phyloP scores from a whole-genome alignment of 164 flowering plant genomes.

The Saururus chinensis region DNA sequence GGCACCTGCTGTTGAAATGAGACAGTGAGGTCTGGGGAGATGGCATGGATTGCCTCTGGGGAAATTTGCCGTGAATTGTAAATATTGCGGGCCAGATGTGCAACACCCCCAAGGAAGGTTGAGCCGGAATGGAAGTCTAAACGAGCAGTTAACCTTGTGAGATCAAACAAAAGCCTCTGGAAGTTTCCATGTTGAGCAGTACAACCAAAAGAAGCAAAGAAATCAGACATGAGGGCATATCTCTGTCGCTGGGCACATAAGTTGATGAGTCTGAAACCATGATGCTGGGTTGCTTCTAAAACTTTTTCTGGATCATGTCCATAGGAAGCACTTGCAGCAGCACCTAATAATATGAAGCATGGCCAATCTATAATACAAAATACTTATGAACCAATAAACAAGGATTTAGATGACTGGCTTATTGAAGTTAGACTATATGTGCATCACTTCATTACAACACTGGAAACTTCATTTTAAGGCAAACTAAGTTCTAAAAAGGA shows the following conservation, averaged over 20 bases:
- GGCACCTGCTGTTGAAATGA: slow-evolving; percentile 93
- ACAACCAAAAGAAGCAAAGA: slow-evolving; percentile 57
- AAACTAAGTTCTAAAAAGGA: not conserved
- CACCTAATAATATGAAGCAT: slow-evolving; percentile 31
- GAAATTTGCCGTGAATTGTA: slow-evolving; percentile 35
- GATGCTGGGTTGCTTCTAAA: slow-evolving; percentile 19
- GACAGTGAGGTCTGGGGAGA: slow-evolving; percentile 49
- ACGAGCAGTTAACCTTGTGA: slow-evolving; percentile 53
- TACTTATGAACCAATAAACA: not conserved
- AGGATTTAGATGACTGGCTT: not conserved
- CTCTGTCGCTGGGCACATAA: slow-evolving; percentile 26
- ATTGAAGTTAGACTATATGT: too few species aligned
- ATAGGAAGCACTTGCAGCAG: slow-evolving; percentile 37
- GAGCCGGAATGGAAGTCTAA: slow-evolving; percentile 69
- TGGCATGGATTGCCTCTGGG: slow-evolving; percentile 34
- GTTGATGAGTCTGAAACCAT: slow-evolving; percentile 16
- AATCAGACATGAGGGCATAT: slow-evolving; percentile 49
- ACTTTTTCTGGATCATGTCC: slow-evolving; percentile 42
- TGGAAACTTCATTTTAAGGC: not conserved
- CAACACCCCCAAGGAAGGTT: slow-evolving; percentile 45
- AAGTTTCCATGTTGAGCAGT: slow-evolving; percentile 86
- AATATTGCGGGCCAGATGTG: slow-evolving; percentile 35
- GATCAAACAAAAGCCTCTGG: slow-evolving; percentile 70
- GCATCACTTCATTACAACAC: too few species aligned
- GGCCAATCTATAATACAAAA: too few species aligned